Conservation (phyloP, 345 rosid species). For the Populus deltoides region DNA sequence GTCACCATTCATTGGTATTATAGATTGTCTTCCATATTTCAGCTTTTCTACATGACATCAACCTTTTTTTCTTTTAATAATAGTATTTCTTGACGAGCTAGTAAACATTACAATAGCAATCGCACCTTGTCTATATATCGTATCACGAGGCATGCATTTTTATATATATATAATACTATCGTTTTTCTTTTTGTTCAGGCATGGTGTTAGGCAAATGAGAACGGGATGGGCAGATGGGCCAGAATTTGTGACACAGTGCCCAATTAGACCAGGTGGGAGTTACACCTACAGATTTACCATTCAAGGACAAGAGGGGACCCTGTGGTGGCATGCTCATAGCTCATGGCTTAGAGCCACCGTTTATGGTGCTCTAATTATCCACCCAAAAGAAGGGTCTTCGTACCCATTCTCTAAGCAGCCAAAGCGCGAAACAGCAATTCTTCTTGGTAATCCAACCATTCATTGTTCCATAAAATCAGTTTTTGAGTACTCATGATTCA, state of each 20-base stretch:
- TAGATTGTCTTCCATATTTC: background rate
- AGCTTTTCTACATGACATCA: background rate
- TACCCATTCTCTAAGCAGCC: constrained; percentile 84
- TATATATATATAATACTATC: background rate
- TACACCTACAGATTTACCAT: constrained; percentile 83
- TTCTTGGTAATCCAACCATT: constrained; percentile 53
- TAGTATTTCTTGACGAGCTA: background rate
- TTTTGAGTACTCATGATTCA: background rate
- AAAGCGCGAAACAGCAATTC: constrained; percentile 52
- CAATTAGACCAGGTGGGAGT: constrained; percentile 78
- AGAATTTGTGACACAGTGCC: constrained; percentile 91
- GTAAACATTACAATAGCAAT: background rate
- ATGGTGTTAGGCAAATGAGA: constrained; percentile 79
- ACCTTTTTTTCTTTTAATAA: background rate
- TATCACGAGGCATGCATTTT: background rate
- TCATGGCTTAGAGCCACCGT: constrained; percentile 97
- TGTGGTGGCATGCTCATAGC: constrained; percentile 99
- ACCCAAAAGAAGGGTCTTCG: constrained; percentile 53
- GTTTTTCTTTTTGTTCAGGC: constrained; percentile 34
- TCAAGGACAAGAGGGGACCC: constrained; percentile 84
- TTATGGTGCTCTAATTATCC: constrained; percentile 73
- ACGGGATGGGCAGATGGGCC: constrained; percentile 98
- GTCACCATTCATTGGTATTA: constrained; percentile 85
- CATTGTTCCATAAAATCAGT: background rate
- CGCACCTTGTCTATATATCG: background rate